Base-by-base conservation (phyloP, 2,329 filamentous ascomycete genomes). In the Macrophomina pseudophaseolina region DNA sequence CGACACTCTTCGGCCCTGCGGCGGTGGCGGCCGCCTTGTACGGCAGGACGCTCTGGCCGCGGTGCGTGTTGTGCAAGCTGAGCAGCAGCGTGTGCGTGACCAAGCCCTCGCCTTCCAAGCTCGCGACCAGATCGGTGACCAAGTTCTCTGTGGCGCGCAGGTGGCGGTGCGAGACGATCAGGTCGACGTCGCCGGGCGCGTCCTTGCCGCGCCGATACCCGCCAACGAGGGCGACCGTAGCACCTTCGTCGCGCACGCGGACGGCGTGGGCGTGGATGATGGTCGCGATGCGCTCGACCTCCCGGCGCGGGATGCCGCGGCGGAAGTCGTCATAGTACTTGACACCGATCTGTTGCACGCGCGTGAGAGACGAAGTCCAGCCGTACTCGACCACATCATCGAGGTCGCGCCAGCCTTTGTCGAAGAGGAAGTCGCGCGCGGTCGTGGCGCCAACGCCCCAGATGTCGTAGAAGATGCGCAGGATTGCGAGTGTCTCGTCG, bases 321-420 rank as follows among this genome's bases (percentile, higher is more conserved):
- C 86, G 81, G 65, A 99, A 91, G 69, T 98, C 94, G 40, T 96
- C 91, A 75, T 96, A 97, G 79, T 89, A 97, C 75, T 98, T 98
- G 52, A 97, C 83, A 0, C 95, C 94, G 65, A 98, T 97, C 75
- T 98, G 93, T 77, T 97, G 94, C 1, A 92, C 91, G 12, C 93
- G 88, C 0, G 85, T 90, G 1, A 98, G 82, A 23, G 23, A 23
- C 30, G 78, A 83, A 23, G 82, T 76, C 94, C 94, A 98, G 11
- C 91, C 93, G 72, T 88, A 86, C 73, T 97, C 91, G 48, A 97
- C 83, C 3, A 98, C 82, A 72, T 98, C 94, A 72, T 97, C 93
- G 0, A 97, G 82, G 68, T 95, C 91, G 68, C 87, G 85, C 92
- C 93, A 97, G 33, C 92, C 83, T 69, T 87, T 88, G 16, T 87